Base-by-base conservation (phyloP, 2,329 filamentous ascomycete genomes). In the Colletotrichum sp. region DNA sequence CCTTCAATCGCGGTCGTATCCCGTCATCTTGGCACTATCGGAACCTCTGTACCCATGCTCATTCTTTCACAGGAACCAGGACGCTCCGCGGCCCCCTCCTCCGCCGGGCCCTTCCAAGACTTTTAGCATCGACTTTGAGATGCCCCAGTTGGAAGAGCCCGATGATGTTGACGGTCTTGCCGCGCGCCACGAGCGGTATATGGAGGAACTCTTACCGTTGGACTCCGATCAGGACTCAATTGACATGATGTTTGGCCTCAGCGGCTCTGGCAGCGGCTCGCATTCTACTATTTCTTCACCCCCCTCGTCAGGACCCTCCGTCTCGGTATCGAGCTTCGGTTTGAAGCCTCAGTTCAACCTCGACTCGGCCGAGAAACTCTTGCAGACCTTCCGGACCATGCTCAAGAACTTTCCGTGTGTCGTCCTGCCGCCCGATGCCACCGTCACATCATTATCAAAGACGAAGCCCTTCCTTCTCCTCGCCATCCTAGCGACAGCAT, bases 291-390 rank as follows among this genome's bases (percentile, higher is more conserved):
- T 78, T 21, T 72, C 80, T 6, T 78, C 81, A 6, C 78, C 81
- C 2, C 70, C 78, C 4, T 70, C 71, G 18, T 78, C 77, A 2
- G 76, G 76, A 43, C 34, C 73, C 3, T 81, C 82, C 34, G 80
- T 83, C 73, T 81, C 83, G 3, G 81, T 87, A 38, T 82, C 84
- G 26, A 84, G 82, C 36, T 78, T 89, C 6, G 84, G 86, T 13
- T 84, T 88, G 18, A 88, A 87, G 70, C 89, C 89, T 0, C 87
- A 87, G 78, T 91, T 91, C 82, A 91, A 91, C 80, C 84, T 90
- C 8, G 86, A 88, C 68, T 90, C 88, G n/a, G 89, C 89, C 6
- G 82, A 85, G 43, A 84, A 83, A 7, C 81, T 90, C 5, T 82
- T 91, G 6, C 76, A 77, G 1, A 83, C 82, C 0, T 91, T 91